phyloP scores from a whole-genome alignment of 1,284 basidiomycete genomes.

The Puccinia coronata region DNA sequence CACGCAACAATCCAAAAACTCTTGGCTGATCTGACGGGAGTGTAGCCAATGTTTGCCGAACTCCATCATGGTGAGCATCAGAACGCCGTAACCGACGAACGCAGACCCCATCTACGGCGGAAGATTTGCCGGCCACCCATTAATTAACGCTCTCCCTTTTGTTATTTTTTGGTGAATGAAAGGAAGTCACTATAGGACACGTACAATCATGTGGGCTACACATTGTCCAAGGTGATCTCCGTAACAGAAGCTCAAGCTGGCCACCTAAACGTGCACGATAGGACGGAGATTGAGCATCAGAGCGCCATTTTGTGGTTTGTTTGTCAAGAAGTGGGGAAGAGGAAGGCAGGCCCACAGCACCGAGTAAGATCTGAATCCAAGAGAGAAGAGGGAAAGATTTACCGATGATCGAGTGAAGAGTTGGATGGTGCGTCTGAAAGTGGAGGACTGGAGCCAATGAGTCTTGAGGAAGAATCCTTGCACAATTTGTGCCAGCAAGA shows the following conservation, averaged over 20 bases:
- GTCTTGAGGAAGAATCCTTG: constrained; percentile 89
- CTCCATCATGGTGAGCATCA: constrained; percentile 79
- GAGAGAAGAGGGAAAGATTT: constrained; percentile 82
- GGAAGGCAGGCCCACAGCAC: constrained; percentile 61
- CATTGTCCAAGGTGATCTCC: constrained; percentile 67
- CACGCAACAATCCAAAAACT: constrained; percentile 86
- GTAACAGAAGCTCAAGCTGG: constrained; percentile 69
- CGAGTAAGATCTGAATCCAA: constrained; percentile 64
- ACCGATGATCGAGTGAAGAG: constrained; percentile 76
- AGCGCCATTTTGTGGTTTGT: not conserved
- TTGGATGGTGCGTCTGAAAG: constrained; percentile 73
- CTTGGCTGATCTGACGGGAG: constrained; percentile 65
- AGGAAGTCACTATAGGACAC: not conserved
- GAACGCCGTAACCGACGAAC: constrained; percentile 74
- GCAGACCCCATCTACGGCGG: constrained; percentile 53
- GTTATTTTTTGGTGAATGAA: constrained; percentile 64
- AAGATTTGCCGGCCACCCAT: no score
- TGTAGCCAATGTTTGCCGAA: constrained; percentile 81
- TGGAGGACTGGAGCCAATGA: constrained; percentile 75
- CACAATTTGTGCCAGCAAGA: constrained; percentile 65
- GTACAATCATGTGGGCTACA: constrained; percentile 68
- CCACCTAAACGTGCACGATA: constrained; percentile 63
- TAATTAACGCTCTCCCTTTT: constrained; percentile 61
- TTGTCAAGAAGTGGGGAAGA: constrained; percentile 57
- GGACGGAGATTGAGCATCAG: constrained; percentile 51